These are phyloP conservation scores for Picochlorum sp. DNA, from an alignment of 139 green algal species.

Conservation along the genomic window DNA sequence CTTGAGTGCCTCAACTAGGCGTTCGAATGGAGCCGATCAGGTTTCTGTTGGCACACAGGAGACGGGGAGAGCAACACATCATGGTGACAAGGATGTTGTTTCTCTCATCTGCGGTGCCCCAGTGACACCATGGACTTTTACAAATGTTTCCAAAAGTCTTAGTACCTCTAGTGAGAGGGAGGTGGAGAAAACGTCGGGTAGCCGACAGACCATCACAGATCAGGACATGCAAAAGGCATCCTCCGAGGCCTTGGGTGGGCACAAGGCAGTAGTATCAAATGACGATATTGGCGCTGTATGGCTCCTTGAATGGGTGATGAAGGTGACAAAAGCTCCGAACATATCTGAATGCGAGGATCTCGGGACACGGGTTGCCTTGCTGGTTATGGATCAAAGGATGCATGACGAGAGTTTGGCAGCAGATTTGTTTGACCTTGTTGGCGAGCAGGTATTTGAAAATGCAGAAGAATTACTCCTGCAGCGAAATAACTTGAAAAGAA, in stretches of 20 bases:
- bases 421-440: conserved; percentile 77
- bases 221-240: conserved; percentile 17
- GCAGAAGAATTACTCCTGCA: conserved; percentile 37
- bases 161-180: too few species aligned
- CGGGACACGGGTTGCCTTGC: conserved; percentile 13
- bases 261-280: conserved; percentile 14
- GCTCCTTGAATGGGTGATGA: conserved; percentile 17
- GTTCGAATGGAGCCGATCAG: too few species aligned
- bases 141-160: too few species aligned
- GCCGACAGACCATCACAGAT: not conserved
- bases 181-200: too few species aligned
- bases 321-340: not conserved
- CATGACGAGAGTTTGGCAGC: conserved; percentile 48
- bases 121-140: too few species aligned
- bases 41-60: too few species aligned
- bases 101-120: too few species aligned
- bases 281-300: not conserved
- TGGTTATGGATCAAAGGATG: conserved; percentile 10
- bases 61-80: too few species aligned
- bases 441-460: conserved; percentile 60
- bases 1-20: too few species aligned
- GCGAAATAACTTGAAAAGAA: conserved; percentile 18
- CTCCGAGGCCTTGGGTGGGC: conserved; percentile 15
- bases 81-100: too few species aligned
- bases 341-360: not conserved